Percentiles rank a stretch among this genome's conserved stretches.
phyloP scores from a whole-genome alignment of 2,329 filamentous ascomycete species.

The Grosmannia serpens region DNA sequence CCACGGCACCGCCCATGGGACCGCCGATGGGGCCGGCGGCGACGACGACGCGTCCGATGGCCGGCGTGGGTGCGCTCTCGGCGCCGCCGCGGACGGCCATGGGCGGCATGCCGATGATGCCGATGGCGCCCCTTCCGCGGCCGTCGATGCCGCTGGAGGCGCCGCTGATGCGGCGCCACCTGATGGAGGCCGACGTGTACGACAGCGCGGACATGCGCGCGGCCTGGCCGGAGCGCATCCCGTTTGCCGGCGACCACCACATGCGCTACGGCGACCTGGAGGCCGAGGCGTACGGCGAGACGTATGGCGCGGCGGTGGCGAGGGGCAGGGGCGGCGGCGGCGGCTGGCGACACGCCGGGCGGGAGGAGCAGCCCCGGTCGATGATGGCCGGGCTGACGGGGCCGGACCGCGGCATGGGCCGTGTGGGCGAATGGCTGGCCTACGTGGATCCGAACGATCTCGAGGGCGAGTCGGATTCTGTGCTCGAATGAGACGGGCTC shows the following conservation, averaged over 20 bases:
- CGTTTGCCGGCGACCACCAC: not conserved
- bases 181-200: constrained; percentile 28
- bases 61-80: constrained; percentile 16
- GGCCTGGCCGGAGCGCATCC: not conserved
- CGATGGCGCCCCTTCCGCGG: constrained; percentile 13
- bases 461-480: constrained; percentile 13
- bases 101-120: constrained; percentile 14
- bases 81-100: constrained; percentile 4
- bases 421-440: constrained; percentile 36
- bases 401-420: constrained; percentile 31
- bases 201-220: constrained; percentile 10
- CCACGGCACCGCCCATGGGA: constrained; percentile 11
- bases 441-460: constrained; percentile 34
- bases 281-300: not conserved
- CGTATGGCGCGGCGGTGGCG: not conserved
- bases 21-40: constrained; percentile 7
- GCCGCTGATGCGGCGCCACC: constrained; percentile 25
- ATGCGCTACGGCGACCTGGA: constrained; percentile 4
- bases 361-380: constrained; percentile 19
- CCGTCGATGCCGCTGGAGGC: constrained; percentile 16
- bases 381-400: constrained; percentile 36
- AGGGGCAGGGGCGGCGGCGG: not conserved
- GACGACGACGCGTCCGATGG: constrained; percentile 11
- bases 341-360: not conserved
- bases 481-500: not conserved